Percentiles rank a stretch among this genome's conserved stretches.
Evolutionary conservation across 768 basidiomycete species (phyloP).

Genomic region (Rhodotorula toruloides): DNA sequence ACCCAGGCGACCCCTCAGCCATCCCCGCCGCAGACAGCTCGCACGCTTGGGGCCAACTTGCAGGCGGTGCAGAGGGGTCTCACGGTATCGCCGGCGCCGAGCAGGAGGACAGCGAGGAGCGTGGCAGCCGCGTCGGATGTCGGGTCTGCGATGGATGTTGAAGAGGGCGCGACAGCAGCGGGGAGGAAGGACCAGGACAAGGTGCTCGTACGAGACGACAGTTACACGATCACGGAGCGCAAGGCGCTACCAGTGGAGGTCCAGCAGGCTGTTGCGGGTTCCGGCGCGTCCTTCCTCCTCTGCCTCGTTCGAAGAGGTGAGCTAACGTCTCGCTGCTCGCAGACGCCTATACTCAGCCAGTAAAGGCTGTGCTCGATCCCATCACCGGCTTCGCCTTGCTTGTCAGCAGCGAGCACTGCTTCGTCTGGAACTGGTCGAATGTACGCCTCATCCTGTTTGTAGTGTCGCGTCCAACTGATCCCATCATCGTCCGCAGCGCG

Average conservation of each 20-base stretch:
- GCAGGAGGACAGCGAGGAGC: slow-evolving; percentile 3
- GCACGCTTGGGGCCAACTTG: slow-evolving; percentile 12
- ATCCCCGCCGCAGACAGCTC: not conserved
- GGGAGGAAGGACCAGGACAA: slow-evolving; percentile 5
- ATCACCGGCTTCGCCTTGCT: slow-evolving; percentile 45
- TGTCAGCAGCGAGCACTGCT: slow-evolving; percentile 39
- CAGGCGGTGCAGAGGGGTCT: not conserved
- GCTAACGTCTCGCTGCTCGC: not conserved
- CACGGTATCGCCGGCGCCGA: slow-evolving; percentile 10
- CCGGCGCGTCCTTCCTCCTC: slow-evolving; percentile 22
- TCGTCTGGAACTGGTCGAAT: slow-evolving; percentile 46
- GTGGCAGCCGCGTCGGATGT: not conserved
- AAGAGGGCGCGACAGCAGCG: slow-evolving; percentile 3
- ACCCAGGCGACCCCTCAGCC: slow-evolving; percentile 9
- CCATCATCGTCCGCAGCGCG: slow-evolving; percentile 33
- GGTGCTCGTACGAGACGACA: slow-evolving; percentile 33
- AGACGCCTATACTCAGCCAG: slow-evolving; percentile 31
- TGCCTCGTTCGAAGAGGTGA: too few relatives aligned
- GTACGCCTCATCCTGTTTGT: too few relatives aligned
- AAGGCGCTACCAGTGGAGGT: slow-evolving; percentile 32
- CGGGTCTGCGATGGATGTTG: slow-evolving; percentile 19
- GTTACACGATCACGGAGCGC: slow-evolving; percentile 20
- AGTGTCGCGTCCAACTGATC: too few relatives aligned
- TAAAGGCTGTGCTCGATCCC: slow-evolving; percentile 38
- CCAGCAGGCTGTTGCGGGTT: slow-evolving; percentile 15